Conservation (phyloP, 2,329 filamentous ascomycete genomes). For the Pseudocercospora fuligena region DNA sequence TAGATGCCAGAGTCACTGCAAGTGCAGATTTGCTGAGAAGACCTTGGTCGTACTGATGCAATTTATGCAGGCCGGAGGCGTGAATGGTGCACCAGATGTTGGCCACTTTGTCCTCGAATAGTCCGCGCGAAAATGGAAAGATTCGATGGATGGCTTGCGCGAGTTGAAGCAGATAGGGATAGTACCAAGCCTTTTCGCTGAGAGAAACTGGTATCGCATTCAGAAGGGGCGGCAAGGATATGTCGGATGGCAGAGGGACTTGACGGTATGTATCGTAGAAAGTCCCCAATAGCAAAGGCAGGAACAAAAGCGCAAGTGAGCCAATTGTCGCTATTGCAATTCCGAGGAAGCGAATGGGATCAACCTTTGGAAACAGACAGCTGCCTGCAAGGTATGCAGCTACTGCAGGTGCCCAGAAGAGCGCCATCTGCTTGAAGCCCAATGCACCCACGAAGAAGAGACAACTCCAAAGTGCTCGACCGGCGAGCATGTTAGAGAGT, state of each 20-base stretch:
- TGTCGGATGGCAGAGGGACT: slow-evolving; percentile 61
- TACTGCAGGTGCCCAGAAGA: slow-evolving; percentile 93
- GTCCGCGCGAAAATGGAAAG: slow-evolving; percentile 91
- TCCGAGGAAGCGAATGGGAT: slow-evolving; percentile 69
- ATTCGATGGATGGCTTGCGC: slow-evolving; percentile 87
- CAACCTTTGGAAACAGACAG: slow-evolving; percentile 77
- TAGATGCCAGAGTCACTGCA: slow-evolving; percentile 73
- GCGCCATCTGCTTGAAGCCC: slow-evolving; percentile 99
- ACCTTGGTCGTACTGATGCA: slow-evolving; percentile 72
- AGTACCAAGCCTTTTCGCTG: slow-evolving; percentile 68
- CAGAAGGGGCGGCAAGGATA: slow-evolving; percentile 59
- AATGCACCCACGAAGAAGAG: slow-evolving; percentile 92
- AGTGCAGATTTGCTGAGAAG: slow-evolving; percentile 79
- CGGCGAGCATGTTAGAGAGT: slow-evolving; percentile 86
- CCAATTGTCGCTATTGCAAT: slow-evolving; percentile 75
- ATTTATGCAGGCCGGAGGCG: slow-evolving; percentile 74
- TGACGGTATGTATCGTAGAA: slow-evolving; percentile 70
- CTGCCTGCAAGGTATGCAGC: slow-evolving; percentile 90
- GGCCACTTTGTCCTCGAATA: slow-evolving; percentile 98
- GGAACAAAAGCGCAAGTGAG: slow-evolving; percentile 75
- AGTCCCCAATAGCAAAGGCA: slow-evolving; percentile 75
- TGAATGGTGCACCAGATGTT: slow-evolving; percentile 97
- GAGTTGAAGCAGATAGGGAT: slow-evolving; percentile 76
- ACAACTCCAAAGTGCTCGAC: slow-evolving; percentile 83
- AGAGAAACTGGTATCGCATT: slow-evolving; percentile 66